phyloP scores from a whole-genome alignment of 805 yeast species.

The Barnettozyma sucrosica region DNA sequence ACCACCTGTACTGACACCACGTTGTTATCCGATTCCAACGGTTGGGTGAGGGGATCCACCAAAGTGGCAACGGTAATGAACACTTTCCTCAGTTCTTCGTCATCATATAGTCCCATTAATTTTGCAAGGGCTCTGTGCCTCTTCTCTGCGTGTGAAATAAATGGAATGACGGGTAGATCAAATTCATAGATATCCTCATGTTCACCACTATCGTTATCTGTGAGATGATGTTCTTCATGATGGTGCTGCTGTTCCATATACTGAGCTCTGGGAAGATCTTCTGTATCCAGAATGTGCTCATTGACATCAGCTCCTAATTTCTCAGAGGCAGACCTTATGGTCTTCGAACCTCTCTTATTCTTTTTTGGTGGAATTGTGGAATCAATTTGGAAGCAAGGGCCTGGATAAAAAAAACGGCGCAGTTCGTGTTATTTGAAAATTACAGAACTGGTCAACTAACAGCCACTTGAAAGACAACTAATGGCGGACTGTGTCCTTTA shows the following conservation, averaged over 20 bases:
- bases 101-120: conserved; percentile 21
- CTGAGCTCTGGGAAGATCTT: conserved; percentile 1
- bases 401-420: too few species aligned
- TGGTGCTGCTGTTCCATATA: neutral
- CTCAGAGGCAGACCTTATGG: conserved; percentile 14
- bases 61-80: conserved; percentile 31
- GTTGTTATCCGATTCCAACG: conserved; percentile 49
- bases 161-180: conserved; percentile 23
- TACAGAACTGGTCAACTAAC: too few species aligned
- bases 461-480: neutral
- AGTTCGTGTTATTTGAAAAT: too few species aligned
- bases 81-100: conserved; percentile 11
- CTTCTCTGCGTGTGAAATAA: conserved; percentile 23
- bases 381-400: neutral
- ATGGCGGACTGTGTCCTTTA: neutral
- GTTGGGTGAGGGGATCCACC: conserved; percentile 65
- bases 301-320: neutral
- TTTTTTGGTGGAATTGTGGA: conserved; percentile 15
- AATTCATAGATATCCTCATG: conserved; percentile 27
- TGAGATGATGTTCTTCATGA: neutral
- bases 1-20: conserved; percentile 52
- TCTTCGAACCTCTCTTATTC: conserved; percentile 18
- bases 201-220: neutral
- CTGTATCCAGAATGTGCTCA: conserved; percentile 3
- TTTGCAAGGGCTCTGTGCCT: conserved; percentile 29